These are phyloP conservation scores for Kurtzmaniella quercitrusa DNA, from an alignment of 1,139 yeast genomes.

Conservation along the genomic window DNA sequence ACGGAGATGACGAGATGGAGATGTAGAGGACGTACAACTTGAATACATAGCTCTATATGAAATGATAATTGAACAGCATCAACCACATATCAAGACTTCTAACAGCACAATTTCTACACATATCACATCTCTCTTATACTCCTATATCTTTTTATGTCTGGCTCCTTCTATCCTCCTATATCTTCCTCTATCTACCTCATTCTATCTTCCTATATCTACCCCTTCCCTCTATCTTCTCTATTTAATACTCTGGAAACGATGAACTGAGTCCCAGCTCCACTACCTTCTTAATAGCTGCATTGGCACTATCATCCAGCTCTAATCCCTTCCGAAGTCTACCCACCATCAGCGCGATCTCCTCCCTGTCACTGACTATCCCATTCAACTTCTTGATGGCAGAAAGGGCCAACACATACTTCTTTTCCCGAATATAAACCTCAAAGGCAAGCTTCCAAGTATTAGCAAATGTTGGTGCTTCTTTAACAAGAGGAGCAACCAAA, in stretches of 20 bases:
- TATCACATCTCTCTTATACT: too few relatives aligned
- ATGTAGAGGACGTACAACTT: too few relatives aligned
- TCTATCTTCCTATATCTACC: constrained; percentile 1
- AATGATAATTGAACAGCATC: too few relatives aligned
- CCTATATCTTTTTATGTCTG: too few relatives aligned
- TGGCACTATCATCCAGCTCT: constrained; percentile 24
- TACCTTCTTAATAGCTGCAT: constrained; percentile 43
- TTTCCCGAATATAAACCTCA: constrained; percentile 34
- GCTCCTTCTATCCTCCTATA: too few relatives aligned
- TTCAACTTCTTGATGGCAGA: constrained; percentile 40
- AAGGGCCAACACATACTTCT: constrained; percentile 45
- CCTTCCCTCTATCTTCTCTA: not conserved
- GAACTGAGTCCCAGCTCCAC: constrained; percentile 37
- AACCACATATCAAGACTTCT: too few relatives aligned
- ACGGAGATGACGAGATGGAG: too few relatives aligned
- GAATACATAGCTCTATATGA: too few relatives aligned
- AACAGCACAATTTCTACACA: too few relatives aligned
- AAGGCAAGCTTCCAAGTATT: constrained; percentile 37
- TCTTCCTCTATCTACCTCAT: not conserved
- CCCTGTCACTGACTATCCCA: constrained; percentile 18
- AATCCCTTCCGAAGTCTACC: constrained; percentile 21
- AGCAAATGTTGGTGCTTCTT: constrained; percentile 31
- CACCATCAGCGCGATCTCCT: constrained; percentile 22
- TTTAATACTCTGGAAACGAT: constrained; percentile 28
- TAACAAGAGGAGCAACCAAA: constrained; percentile 28